A percentile compares a stretch with the other conserved stretches of the same genome.
Evolutionary conservation across 805 yeast genomes (phyloP).

Genomic region (Naumovozyma dairenensis): DNA sequence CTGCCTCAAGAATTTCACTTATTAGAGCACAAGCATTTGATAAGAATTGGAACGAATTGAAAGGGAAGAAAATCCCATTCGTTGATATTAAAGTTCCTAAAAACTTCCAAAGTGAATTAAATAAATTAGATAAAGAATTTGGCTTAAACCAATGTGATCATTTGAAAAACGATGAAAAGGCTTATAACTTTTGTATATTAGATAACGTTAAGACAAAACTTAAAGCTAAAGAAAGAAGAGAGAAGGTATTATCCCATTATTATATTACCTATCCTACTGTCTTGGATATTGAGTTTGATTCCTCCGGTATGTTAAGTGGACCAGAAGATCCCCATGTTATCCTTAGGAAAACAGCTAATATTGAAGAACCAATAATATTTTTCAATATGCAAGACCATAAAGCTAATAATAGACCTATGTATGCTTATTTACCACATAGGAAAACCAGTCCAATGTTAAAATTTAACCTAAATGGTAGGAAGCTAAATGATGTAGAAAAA

Average conservation of each 20-base stretch:
- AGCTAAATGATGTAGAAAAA: conserved; percentile 2
- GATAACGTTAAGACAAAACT: conserved; percentile 12
- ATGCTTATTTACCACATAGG: conserved; percentile 7
- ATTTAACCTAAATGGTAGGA: background rate
- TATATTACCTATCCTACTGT: conserved; percentile 7
- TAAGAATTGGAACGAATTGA: conserved; percentile 34
- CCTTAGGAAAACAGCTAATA: conserved; percentile 1
- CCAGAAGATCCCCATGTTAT: conserved; percentile 9
- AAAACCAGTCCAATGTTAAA: conserved; percentile 1
- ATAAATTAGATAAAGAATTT: conserved; percentile 16
- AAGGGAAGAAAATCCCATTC: conserved; percentile 18
- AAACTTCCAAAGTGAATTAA: conserved; percentile 24
- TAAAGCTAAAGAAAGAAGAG: conserved; percentile 4
- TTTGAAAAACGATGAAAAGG: background rate
- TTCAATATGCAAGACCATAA: conserved; percentile 6
- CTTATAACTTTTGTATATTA: conserved; percentile 17
- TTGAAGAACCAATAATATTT: conserved; percentile 7
- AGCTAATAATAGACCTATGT: conserved; percentile 1
- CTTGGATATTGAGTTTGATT: conserved; percentile 3
- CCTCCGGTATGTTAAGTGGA: conserved; percentile 1
- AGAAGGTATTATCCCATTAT: conserved; percentile 4
- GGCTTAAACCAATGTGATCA: conserved; percentile 20
- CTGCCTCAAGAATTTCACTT: conserved; percentile 32
- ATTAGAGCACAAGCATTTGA: conserved; percentile 37
- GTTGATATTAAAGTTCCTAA: conserved; percentile 14